Base-by-base conservation (phyloP, 495 filamentous ascomycete species). In the Penicillium chermesinum region DNA sequence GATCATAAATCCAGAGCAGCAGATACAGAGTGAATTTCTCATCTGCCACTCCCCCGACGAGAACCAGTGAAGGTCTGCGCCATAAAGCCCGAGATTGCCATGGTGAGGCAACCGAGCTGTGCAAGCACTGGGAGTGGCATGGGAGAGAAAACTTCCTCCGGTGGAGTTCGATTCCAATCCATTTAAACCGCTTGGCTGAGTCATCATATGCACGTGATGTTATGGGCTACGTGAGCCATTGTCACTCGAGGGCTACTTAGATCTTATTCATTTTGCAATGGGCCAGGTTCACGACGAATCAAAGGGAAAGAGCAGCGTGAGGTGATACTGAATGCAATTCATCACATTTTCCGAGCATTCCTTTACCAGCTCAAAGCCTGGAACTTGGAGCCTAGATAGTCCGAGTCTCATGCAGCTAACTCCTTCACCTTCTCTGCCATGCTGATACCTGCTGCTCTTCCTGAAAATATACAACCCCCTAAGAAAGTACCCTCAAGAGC, bases 1-100 rank as follows among this genome's bases (percentile, higher is more conserved):
- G 64, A 72, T 78, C 67, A 75, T 59, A 53, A 72, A 78, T 82
- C 87, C 77, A 88, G 83, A 88, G 88, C 84, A 90, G 89, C 80
- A 95, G 89, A 95, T 95, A 95, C 88, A 84, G 87, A 85, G 83
- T 80, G 85, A 57, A 57, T 61, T n/a, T 84, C 71, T 55, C 67
- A 39, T 91, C 85, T 91, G 58, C 80, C 87, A 82, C 77, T 80
- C 75, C 76, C 72, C 73, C 59, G 65, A 53, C 46, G 59, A 72
- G 55, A 66, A 54, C 80, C 87, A 91, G 70, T 89, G 87, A 91
- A 91, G 85, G 81, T 67, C 55, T 53, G 59, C 68, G 66, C 56
- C 52, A 64, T 66, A 49, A 64, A 61, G 64, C 60, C 67, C 59
- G 57, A 57, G 61, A 38, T 58, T 65, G 66, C 69, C 65, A 72